Evolutionary conservation across 1,139 yeast species (phyloP), one percentile per base, ranked within the genome.

Genomic region (Schwanniomyces etchellsii): DNA sequence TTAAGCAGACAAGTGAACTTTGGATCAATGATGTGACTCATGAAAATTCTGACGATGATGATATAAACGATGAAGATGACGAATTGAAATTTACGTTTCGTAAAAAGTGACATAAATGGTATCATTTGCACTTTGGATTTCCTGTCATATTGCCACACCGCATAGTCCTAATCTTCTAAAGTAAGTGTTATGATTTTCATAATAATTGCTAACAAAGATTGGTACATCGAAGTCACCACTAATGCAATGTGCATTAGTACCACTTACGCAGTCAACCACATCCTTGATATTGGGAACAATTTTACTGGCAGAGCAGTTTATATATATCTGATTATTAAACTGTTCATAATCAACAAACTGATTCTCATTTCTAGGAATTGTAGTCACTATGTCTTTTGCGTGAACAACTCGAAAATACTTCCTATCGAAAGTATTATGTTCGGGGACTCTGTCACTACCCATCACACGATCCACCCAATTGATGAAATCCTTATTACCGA

Each of bases 91-190:
- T 65, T 47, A 57, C 65, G 13, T 64, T 64, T 33, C 41, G 52
- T 11, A 42, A 45, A 30, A 18, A 25, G 12, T 31, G 20, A 20
- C 10, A 15, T 27, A 9, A n/a, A n/a, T n/a, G n/a, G n/a, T n/a
- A n/a, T 11, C 5, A 5, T 9, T 5, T 11, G 20, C 5, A 15
- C 13, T 14, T 13, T 29, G 22, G 20, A 29, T 26, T 27, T 16
- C 16, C 14, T 11, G 17, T 16, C 27, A 22, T 11, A 47, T 34
- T 18, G 36, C 35, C 10, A 65, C 43, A 2, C 74, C 74, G 45
- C 78, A 72, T 23, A 56, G 43, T 0, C 77, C 77, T 55, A 72
- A 47, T 20, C 49, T 51, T 34, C 75, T 55, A 42, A 72, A 71
- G 42, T 72, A 72, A 7, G 70, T 64, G 31, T 64, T 58, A 44